These are phyloP conservation scores for Trichosporon sp. DNA, from an alignment of 1,284 basidiomycete genomes.

Conservation along the genomic window DNA sequence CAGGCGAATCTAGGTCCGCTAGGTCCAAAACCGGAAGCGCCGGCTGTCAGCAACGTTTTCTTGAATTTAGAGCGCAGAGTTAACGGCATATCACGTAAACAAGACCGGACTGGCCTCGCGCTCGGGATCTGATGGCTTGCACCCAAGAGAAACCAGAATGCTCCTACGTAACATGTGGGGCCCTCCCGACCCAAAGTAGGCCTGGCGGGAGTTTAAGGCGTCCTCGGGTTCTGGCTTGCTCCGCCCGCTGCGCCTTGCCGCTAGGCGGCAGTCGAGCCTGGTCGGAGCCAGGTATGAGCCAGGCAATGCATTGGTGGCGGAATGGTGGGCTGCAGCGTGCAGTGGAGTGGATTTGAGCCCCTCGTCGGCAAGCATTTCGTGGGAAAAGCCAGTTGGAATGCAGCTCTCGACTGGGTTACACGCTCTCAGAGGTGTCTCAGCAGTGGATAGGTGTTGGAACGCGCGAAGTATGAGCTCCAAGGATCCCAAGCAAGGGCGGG, in stretches of 20 bases:
- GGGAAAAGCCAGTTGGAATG: conserved; percentile 12
- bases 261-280: not conserved
- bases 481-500: not conserved
- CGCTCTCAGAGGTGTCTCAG: not conserved
- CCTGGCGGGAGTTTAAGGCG: conserved; percentile 3
- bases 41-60: conserved; percentile 13
- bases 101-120: conserved; percentile 2
- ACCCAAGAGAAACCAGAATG: not conserved
- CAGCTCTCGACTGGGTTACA: conserved; percentile 5
- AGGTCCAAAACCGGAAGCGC: conserved; percentile 15
- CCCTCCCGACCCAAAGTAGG: conserved; percentile 12
- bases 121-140: not conserved
- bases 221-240: not conserved
- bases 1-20: conserved; percentile 8
- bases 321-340: not conserved
- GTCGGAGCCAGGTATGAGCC: too few species aligned
- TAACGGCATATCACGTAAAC: conserved; percentile 19
- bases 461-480: not conserved
- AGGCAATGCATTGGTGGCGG: not conserved
- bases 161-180: conserved; percentile 17
- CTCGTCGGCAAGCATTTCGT: not conserved
- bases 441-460: not conserved
- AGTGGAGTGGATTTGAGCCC: not conserved
- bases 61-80: conserved; percentile 12
- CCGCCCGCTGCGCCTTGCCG: not conserved